Conservation (phyloP, 805 yeast genomes). For the Vanderwaltozyma verrucispora region DNA sequence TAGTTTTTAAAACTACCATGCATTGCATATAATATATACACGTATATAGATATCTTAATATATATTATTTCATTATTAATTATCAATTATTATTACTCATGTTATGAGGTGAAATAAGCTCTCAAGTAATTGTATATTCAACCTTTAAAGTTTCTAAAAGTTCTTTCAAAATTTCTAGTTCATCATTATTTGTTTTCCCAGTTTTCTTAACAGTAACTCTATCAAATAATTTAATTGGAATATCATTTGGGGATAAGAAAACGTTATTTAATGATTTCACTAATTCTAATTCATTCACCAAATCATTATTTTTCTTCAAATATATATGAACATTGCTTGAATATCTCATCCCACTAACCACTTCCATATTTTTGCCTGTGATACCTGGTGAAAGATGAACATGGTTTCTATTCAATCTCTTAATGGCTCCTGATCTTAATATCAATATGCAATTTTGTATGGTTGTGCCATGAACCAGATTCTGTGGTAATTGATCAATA, state of each 20-base stretch:
- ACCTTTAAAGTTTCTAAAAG: constrained; percentile 5
- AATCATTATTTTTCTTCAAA: constrained; percentile 43
- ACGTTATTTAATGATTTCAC: constrained; percentile 67
- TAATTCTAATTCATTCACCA: constrained; percentile 32
- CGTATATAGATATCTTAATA: background rate
- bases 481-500: constrained; percentile 35
- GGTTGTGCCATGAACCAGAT: constrained; percentile 76
- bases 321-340: constrained; percentile 47
- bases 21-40: background rate
- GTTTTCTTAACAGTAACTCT: constrained; percentile 12
- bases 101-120: too few species aligned
- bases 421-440: constrained; percentile 44
- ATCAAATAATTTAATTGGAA: constrained; percentile 17
- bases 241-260: constrained; percentile 53
- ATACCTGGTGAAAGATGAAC: constrained; percentile 70
- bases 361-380: constrained; percentile 33
- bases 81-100: too few species aligned
- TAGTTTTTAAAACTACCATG: background rate
- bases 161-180: constrained; percentile 1
- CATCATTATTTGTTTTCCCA: background rate
- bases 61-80: too few species aligned
- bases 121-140: background rate
- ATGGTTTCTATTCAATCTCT: constrained; percentile 68
- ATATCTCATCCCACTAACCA: constrained; percentile 67
- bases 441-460: constrained; percentile 38